Evolutionary conservation across 306 rosid genomes (phyloP), one percentile per base, ranked within the genome.

Genomic region (Trifolium subterraneum): DNA sequence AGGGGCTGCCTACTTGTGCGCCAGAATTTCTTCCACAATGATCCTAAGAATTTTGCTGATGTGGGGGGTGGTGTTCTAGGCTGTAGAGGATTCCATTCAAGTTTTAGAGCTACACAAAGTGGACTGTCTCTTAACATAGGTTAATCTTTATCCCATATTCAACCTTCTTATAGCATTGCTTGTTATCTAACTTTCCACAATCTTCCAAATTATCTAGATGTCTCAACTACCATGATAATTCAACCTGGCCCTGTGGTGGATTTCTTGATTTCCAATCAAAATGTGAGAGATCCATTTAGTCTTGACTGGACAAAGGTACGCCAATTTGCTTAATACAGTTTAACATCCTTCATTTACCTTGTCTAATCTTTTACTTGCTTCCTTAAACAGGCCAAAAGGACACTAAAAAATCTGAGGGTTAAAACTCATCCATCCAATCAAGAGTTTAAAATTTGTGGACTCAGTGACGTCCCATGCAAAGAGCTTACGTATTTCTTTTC

Each of bases 11-110:
- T 94, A 0, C 96, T 94, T 66, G 97, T 94, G 8, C 89, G 97
- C 7, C 98, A 94, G 11, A 84, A 89, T 3, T 94, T 91, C 64
- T 94, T 94, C 71, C 98, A 94, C 56, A 88, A 94, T 55, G 87
- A 94, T 72, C 88, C 95, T 0, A 83, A n/a, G 22, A 86, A 78
- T 82, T 94, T 86, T 63, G 86, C 90, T 13, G 97, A 92, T 56
- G 97, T 94, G 0, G 98, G 97, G 10, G 97, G 97, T 20, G 98
- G 98, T 2, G 97, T 94, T 47, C 93, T 91, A 5, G 98, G 98
- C 19, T 91, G 98, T 38, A 79, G 96, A 71, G 98, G 98, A 52
- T 92, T 94, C 76, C 98, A 94, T 68, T 91, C 97, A 6, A 94
- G 98, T 71, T 91, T 94, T 58, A 91, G 98, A 80, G 80, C 97